These are phyloP conservation scores for Elsinoe fawcettii DNA, from an alignment of 2,329 filamentous ascomycete species.

Conservation along the genomic window DNA sequence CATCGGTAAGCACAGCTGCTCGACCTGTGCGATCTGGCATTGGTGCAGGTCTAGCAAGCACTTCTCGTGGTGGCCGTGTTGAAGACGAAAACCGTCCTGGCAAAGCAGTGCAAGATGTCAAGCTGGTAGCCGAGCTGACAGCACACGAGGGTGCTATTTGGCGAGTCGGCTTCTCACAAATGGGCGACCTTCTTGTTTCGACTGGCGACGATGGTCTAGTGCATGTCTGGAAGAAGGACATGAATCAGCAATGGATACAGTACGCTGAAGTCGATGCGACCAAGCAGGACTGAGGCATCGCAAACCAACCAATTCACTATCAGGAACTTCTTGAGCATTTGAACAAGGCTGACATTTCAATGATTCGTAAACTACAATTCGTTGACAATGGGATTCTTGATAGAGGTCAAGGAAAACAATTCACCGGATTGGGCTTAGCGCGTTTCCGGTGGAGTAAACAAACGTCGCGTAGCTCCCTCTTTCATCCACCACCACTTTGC, in stretches of 20 bases:
- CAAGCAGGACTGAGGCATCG: slow-evolving; percentile 14
- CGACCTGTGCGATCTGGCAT: slow-evolving; percentile 43
- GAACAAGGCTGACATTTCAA: too few relatives aligned
- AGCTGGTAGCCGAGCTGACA: slow-evolving; percentile 59
- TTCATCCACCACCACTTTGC: background rate
- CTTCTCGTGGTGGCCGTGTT: slow-evolving; percentile 43
- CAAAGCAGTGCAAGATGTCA: slow-evolving; percentile 55
- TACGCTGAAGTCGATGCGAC: slow-evolving; percentile 41
- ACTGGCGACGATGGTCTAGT: slow-evolving; percentile 66
- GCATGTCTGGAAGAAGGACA: slow-evolving; percentile 43
- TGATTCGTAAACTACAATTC: background rate
- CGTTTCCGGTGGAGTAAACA: slow-evolving; percentile 13
- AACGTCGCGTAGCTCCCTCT: slow-evolving; percentile 8
- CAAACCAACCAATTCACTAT: too few relatives aligned
- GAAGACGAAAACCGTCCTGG: slow-evolving; percentile 52
- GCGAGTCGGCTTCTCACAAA: slow-evolving; percentile 59
- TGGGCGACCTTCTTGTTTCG: slow-evolving; percentile 62
- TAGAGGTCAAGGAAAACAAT: background rate
- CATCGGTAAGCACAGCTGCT: slow-evolving; percentile 26
- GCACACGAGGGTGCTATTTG: slow-evolving; percentile 65
- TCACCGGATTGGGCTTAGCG: slow-evolving; percentile 6
- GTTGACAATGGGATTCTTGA: background rate
- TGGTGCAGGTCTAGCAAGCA: slow-evolving; percentile 44
- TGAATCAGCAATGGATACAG: slow-evolving; percentile 42
- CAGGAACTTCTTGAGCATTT: too few relatives aligned